Percentiles rank a stretch among this genome's conserved stretches.
phyloP scores from a whole-genome alignment of 495 filamentous ascomycete species.

The Xeromyces bisporus region DNA sequence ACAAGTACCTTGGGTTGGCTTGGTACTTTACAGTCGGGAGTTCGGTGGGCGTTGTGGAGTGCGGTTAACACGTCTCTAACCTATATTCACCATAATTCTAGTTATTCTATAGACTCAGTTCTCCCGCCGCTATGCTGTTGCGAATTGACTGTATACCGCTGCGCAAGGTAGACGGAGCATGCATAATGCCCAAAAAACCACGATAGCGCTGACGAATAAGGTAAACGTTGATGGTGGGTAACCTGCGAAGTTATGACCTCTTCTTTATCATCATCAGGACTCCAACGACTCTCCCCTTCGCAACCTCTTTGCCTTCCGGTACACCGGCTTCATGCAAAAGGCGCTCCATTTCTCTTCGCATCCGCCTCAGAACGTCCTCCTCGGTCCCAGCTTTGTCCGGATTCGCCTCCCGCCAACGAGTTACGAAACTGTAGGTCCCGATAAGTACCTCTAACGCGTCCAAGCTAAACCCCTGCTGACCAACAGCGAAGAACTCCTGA shows the following conservation, averaged over 20 bases:
- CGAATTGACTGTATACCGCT: too few relatives aligned
- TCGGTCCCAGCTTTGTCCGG: conserved; percentile 13
- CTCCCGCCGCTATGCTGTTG: too few relatives aligned
- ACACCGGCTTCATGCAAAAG: conserved; percentile 11
- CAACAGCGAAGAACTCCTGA: conserved; percentile 10
- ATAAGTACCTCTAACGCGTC: conserved; percentile 18
- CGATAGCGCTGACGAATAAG: too few relatives aligned
- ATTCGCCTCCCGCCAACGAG: conserved; percentile 34
- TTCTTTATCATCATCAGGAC: conserved; percentile 10
- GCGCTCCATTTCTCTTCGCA: conserved; percentile 9
- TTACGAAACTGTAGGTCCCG: conserved; percentile 25
- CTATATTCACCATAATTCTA: too few relatives aligned
- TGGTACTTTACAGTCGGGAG: too few relatives aligned
- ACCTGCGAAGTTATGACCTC: background rate
- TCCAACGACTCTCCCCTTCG: conserved; percentile 3
- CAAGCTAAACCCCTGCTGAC: conserved; percentile 8
- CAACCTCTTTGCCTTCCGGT: conserved; percentile 6
- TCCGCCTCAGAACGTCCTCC: conserved; percentile 8
- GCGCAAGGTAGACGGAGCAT: too few relatives aligned
- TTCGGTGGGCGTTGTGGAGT: too few relatives aligned
- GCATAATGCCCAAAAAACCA: too few relatives aligned
- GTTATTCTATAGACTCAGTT: too few relatives aligned
- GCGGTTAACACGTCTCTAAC: too few relatives aligned
- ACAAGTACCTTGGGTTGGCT: too few relatives aligned
- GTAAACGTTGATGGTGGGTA: too few relatives aligned